Evolutionary conservation across 345 rosid species (phyloP), one percentile per base, ranked within the genome.

Genomic region (Lepidium sativum): DNA sequence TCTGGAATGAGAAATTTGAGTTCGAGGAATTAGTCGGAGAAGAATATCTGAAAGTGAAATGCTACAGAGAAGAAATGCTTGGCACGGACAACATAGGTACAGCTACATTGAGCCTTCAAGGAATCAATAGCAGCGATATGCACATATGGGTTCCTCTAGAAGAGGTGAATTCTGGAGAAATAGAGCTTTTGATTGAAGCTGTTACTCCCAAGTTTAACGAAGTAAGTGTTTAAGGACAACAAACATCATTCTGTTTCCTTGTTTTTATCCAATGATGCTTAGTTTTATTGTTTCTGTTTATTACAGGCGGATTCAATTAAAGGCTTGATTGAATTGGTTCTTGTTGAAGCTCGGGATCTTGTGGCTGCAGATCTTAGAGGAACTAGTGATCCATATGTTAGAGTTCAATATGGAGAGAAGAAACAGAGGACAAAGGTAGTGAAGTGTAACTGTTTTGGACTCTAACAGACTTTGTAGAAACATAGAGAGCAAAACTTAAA

Each of bases 371-470:
- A 94, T 86, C 78, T 94, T 64, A 75, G 97, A 71, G 99, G 99
- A 62, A 94, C 99, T 18, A 94, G 99, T 58, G 99, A 94, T 78
- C 99, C 99, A 67, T 94, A 88, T 52, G 99, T 94, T 33, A 83
- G 92, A 65, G 92, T 90, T 71, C 95, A 90, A 0, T 94, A 88
- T 54, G 99, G 99, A 60, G 75, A 80, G 74, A 63, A 79, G 76
- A 90, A 82, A 83, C 92, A 70, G 73, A 81, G 83, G 64, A 90
- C 97, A 52, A 94, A 94, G 99, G 99, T 88, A 44, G 64, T 66
- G 31, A 23, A 52, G 25, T 23, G 25, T 23, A 61, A 43, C 41
- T n/a, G 23, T 27, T 9, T 16, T 53, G 9, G 29, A 41, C 60
- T 48, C 16, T 2, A n/a, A 15, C 44, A 21, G 34, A 54, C 9